phyloP scores from a whole-genome alignment of 2,329 filamentous ascomycete genomes.

The Septoria linicola region DNA sequence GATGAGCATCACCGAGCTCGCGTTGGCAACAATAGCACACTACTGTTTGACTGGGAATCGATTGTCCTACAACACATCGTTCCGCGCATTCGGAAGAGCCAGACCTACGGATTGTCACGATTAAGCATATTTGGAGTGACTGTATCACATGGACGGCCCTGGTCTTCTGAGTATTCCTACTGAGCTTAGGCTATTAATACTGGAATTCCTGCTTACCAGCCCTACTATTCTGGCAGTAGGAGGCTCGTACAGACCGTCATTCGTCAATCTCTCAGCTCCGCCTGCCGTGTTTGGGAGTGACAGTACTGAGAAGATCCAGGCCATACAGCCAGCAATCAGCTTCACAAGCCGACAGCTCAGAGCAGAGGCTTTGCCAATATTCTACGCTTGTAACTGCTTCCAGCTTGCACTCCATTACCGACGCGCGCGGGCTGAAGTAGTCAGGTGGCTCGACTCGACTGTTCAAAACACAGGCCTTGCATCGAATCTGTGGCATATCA shows the following conservation, averaged over 20 bases:
- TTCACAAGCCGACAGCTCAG: slow-evolving; percentile 16
- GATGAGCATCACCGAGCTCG: too few species aligned
- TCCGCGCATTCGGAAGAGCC: too few species aligned
- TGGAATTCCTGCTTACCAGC: slow-evolving; percentile 6
- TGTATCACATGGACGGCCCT: slow-evolving; percentile 2
- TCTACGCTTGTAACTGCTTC: slow-evolving; percentile 20
- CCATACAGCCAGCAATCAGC: slow-evolving; percentile 17
- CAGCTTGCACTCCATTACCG: slow-evolving; percentile 19
- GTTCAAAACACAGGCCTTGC: slow-evolving; percentile 4
- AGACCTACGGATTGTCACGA: too few species aligned
- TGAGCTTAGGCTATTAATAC: slow-evolving; percentile 22
- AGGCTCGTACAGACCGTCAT: slow-evolving; percentile 14
- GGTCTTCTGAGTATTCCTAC: slow-evolving; percentile 17
- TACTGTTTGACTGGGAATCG: too few species aligned
- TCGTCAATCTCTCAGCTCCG: slow-evolving; percentile 1
- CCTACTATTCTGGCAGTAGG: slow-evolving; percentile 10
- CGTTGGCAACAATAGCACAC: too few species aligned
- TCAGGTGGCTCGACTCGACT: slow-evolving; percentile 11
- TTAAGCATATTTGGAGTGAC: too few species aligned
- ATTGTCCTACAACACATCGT: too few species aligned
- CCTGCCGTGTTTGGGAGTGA: slow-evolving; percentile 13
- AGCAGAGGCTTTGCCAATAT: slow-evolving; percentile 16
- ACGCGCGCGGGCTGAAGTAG: slow-evolving; percentile 13
- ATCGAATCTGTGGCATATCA: slow-evolving; percentile 14
- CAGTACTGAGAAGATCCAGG: not conserved